phyloP scores from a whole-genome alignment of 805 yeast species.

The Candida taoyuanica region DNA sequence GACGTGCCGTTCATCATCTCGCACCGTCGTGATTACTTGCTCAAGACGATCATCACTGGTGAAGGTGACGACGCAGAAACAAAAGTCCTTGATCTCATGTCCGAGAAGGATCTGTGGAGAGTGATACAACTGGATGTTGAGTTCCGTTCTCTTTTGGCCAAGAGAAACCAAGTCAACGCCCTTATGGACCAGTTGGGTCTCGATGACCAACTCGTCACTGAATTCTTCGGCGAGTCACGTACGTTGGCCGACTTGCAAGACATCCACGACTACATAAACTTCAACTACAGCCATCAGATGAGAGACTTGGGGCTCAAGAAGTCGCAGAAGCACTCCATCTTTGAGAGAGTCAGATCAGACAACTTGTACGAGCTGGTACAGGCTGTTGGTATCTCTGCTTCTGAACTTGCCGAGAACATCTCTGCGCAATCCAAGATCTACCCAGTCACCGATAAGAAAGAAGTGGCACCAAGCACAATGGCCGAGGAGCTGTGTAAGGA shows the following conservation, averaged over 20 bases:
- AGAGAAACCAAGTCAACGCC: slow-evolving; percentile 57
- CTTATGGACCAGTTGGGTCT: slow-evolving; percentile 49
- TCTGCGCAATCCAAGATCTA: slow-evolving; percentile 62
- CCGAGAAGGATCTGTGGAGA: slow-evolving; percentile 90
- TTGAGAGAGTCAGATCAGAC: slow-evolving; percentile 64
- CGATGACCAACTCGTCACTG: slow-evolving; percentile 54
- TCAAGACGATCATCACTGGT: slow-evolving; percentile 48
- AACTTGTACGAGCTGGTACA: slow-evolving; percentile 59
- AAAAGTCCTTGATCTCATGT: slow-evolving; percentile 41
- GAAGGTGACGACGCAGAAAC: slow-evolving; percentile 40
- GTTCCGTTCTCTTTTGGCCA: slow-evolving; percentile 77
- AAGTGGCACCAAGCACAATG: slow-evolving; percentile 53
- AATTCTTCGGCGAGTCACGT: slow-evolving; percentile 50
- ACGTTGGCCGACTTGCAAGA: slow-evolving; percentile 83
- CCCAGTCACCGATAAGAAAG: slow-evolving; percentile 53
- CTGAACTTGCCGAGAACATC: slow-evolving; percentile 78
- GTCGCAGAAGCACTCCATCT: slow-evolving; percentile 45
- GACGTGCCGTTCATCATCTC: slow-evolving; percentile 97
- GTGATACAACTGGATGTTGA: slow-evolving; percentile 83
- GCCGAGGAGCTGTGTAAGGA: slow-evolving; percentile 39
- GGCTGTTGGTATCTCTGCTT: slow-evolving; percentile 74
- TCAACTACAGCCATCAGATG: slow-evolving; percentile 48
- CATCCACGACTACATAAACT: slow-evolving; percentile 75
- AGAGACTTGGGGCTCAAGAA: slow-evolving; percentile 31
- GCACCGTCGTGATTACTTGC: slow-evolving; percentile 85